Percentiles rank a stretch among this genome's conserved stretches.
These are phyloP conservation scores for Acacia confusa DNA, from an alignment of 306 rosid genomes.

Conservation along the genomic window DNA sequence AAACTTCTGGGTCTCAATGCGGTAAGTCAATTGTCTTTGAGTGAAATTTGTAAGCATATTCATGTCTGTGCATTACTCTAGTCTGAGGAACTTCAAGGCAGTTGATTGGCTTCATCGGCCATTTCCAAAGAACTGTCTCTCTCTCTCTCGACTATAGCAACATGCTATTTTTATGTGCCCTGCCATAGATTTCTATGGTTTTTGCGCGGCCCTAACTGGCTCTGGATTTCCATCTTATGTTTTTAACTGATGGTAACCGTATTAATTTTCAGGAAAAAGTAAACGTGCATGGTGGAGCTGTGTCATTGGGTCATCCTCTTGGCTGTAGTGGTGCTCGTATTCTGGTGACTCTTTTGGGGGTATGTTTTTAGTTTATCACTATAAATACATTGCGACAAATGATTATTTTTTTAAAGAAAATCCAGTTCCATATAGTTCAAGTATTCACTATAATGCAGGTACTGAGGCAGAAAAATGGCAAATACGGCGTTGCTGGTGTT, in stretches of 20 bases:
- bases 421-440: slow-evolving; percentile 6
- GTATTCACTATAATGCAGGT: slow-evolving; percentile 47
- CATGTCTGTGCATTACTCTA: slow-evolving; percentile 4
- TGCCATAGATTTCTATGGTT: neutral
- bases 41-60: slow-evolving; percentile 7
- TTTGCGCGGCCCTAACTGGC: neutral
- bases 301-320: slow-evolving; percentile 96
- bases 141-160: neutral
- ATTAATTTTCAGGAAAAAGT: slow-evolving; percentile 66
- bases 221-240: slow-evolving; percentile 12
- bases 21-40: slow-evolving; percentile 46
- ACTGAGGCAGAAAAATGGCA: slow-evolving; percentile 82
- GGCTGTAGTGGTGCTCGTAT: slow-evolving; percentile 99
- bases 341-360: slow-evolving; percentile 95
- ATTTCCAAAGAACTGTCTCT: neutral
- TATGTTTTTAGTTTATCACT: slow-evolving; percentile 33
- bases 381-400: neutral
- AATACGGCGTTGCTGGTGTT: slow-evolving; percentile 91
- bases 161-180: neutral
- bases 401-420: neutral
- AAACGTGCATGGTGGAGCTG: slow-evolving; percentile 95
- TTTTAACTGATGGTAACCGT: slow-evolving; percentile 2
- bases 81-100: slow-evolving; percentile 9
- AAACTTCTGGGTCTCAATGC: slow-evolving; percentile 83
- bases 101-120: neutral